Percentiles rank a stretch among this genome's conserved stretches.
phyloP scores from a whole-genome alignment of 257 asterid species.

The Ligustrum vulgare region DNA sequence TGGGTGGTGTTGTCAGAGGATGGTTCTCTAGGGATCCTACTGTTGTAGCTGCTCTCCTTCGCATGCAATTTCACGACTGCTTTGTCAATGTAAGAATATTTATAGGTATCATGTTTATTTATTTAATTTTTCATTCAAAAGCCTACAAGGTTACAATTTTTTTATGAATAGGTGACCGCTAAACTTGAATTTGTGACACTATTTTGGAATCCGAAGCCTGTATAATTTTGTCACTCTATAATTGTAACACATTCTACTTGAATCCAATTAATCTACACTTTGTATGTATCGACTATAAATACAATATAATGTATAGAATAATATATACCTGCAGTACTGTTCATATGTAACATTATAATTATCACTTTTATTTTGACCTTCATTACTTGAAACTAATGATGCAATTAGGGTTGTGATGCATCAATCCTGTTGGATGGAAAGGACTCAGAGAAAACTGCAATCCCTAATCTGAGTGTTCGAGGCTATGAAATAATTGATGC shows the following conservation, averaged over 20 bases:
- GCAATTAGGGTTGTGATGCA: conserved; percentile 59
- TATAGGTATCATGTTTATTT: neutral
- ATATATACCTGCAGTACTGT: neutral
- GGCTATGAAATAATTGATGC: conserved; percentile 58
- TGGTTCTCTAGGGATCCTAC: conserved; percentile 32
- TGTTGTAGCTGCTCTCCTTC: conserved; percentile 51
- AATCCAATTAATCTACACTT: neutral
- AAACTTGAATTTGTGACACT: too few species aligned
- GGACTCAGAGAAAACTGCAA: conserved; percentile 45
- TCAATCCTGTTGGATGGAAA: conserved; percentile 54
- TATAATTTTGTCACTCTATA: too few species aligned
- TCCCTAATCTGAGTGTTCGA: conserved; percentile 47
- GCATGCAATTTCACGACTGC: conserved; percentile 71
- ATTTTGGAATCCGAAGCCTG: too few species aligned
- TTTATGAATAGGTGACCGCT: too few species aligned
- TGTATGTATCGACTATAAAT: neutral
- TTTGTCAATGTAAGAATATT: conserved; percentile 49
- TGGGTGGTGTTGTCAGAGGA: conserved; percentile 14
- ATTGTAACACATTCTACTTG: neutral
- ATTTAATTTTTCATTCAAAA: too few species aligned
- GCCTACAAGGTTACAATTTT: too few species aligned
- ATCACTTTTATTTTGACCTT: neutral
- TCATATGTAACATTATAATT: neutral
- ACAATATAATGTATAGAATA: too few species aligned
- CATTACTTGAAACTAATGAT: neutral